phyloP scores from a whole-genome alignment of 2,329 filamentous ascomycete genomes.

The Sporothrix pseudoabietina region DNA sequence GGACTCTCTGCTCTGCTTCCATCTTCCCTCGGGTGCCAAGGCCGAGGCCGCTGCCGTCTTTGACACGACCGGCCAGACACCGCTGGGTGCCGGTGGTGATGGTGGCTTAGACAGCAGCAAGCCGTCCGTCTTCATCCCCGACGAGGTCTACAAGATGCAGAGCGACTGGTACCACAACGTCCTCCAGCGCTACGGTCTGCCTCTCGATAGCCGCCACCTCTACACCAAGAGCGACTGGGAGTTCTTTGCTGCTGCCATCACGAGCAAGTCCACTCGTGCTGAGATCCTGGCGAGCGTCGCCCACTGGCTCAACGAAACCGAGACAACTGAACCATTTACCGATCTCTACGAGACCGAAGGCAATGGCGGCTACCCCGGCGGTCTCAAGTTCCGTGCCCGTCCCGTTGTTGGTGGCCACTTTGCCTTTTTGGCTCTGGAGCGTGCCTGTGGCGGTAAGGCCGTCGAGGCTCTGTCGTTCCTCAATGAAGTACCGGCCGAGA shows the following conservation, averaged over 20 bases:
- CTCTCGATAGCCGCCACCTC: constrained; percentile 77
- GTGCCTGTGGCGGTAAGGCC: constrained; percentile 73
- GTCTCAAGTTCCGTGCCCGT: constrained; percentile 74
- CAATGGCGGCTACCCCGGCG: constrained; percentile 71
- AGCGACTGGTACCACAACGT: constrained; percentile 79
- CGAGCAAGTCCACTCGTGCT: constrained; percentile 65
- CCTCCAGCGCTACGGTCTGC: constrained; percentile 78
- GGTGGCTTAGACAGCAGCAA: constrained; percentile 35
- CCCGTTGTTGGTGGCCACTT: constrained; percentile 87
- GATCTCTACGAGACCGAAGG: constrained; percentile 83
- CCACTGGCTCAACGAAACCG: constrained; percentile 81
- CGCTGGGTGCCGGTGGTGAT: constrained; percentile 32
- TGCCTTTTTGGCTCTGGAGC: constrained; percentile 77
- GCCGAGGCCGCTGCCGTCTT: background rate
- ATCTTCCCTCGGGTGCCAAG: constrained; percentile 31
- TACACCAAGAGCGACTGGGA: constrained; percentile 93
- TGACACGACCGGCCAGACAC: constrained; percentile 19
- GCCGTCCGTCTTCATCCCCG: constrained; percentile 63
- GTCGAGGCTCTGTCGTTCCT: constrained; percentile 58
- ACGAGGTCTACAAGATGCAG: constrained; percentile 75
- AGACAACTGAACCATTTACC: constrained; percentile 73
- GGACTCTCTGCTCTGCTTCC: constrained; percentile 51
- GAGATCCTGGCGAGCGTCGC: constrained; percentile 76
- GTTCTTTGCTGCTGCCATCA: constrained; percentile 81
- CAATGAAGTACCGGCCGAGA: constrained; percentile 41